phyloP scores from a whole-genome alignment of 257 asterid species.

The Solanum appendiculatum region DNA sequence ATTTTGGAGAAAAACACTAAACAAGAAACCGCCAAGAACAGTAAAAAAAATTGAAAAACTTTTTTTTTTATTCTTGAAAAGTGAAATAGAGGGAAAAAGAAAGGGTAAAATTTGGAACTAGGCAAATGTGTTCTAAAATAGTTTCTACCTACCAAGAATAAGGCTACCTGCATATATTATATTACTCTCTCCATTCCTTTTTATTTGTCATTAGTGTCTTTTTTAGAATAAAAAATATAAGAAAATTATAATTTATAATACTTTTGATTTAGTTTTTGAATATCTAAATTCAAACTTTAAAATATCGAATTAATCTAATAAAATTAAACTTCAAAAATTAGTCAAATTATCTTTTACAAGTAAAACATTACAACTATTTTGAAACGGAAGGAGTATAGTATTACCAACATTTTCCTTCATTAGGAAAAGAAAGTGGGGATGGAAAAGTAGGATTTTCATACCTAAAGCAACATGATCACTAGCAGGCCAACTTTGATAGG shows the following conservation, averaged over 20 bases:
- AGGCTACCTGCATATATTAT: neutral
- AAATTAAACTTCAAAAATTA: neutral
- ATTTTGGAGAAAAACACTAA: neutral
- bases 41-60: neutral
- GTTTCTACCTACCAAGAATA: neutral
- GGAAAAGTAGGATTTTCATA: constrained; percentile 8
- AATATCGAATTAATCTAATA: too few relatives aligned
- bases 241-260: too few relatives aligned
- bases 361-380: neutral
- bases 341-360: neutral
- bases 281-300: too few relatives aligned
- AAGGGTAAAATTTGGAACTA: neutral
- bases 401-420: constrained; percentile 1
- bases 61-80: neutral
- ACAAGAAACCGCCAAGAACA: neutral
- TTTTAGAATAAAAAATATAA: too few relatives aligned
- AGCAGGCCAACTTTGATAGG: constrained; percentile 37
- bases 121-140: neutral
- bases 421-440: neutral
- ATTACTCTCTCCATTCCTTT: neutral
- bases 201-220: neutral
- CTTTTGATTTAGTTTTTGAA: too few relatives aligned
- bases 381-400: neutral
- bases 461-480: constrained; percentile 39
- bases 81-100: neutral